Evolutionary conservation across 768 basidiomycete species (phyloP).

Genomic region (Auricularia auricula-judae): DNA sequence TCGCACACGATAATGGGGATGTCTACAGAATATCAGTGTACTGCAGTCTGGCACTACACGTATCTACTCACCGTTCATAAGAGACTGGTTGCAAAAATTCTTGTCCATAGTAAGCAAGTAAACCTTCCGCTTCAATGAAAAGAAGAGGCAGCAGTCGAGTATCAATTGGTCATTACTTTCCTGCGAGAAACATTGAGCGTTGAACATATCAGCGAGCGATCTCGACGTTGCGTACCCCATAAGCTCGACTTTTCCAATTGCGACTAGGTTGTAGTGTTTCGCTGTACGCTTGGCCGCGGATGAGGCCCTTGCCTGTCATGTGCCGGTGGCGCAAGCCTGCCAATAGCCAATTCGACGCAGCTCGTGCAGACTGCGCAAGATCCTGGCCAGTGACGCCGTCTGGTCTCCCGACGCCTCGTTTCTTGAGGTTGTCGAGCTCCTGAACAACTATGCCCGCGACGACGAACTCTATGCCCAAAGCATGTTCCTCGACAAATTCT

Average conservation of each 20-base stretch:
- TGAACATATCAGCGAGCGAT: not conserved
- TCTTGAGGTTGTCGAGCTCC: slow-evolving; percentile 49
- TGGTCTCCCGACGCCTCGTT: slow-evolving; percentile 19
- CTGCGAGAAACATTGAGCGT: not conserved
- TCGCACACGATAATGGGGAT: slow-evolving; percentile 1
- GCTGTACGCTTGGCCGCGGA: slow-evolving; percentile 50
- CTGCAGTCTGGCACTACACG: not conserved
- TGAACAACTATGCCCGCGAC: slow-evolving; percentile 66
- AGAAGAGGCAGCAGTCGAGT: slow-evolving; percentile 65
- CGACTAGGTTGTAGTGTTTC: slow-evolving; percentile 48
- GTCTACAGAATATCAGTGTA: not conserved
- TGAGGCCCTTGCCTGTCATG: slow-evolving; percentile 24
- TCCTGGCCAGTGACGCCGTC: slow-evolving; percentile 12
- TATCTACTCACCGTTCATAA: slow-evolving; percentile 30
- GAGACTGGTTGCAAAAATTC: slow-evolving; percentile 46
- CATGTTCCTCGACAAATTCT: slow-evolving; percentile 40
- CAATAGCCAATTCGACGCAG: slow-evolving; percentile 59
- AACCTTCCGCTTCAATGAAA: slow-evolving; percentile 26
- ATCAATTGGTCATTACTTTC: slow-evolving; percentile 60
- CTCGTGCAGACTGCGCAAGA: slow-evolving; percentile 54
- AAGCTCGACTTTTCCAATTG: slow-evolving; percentile 42
- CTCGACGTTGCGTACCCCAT: not conserved
- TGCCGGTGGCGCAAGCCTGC: slow-evolving; percentile 39
- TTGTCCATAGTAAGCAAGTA: slow-evolving; percentile 58
- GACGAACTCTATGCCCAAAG: slow-evolving; percentile 46